Conservation (phyloP, 1,284 basidiomycete species). For the Takashimella koratensis region DNA sequence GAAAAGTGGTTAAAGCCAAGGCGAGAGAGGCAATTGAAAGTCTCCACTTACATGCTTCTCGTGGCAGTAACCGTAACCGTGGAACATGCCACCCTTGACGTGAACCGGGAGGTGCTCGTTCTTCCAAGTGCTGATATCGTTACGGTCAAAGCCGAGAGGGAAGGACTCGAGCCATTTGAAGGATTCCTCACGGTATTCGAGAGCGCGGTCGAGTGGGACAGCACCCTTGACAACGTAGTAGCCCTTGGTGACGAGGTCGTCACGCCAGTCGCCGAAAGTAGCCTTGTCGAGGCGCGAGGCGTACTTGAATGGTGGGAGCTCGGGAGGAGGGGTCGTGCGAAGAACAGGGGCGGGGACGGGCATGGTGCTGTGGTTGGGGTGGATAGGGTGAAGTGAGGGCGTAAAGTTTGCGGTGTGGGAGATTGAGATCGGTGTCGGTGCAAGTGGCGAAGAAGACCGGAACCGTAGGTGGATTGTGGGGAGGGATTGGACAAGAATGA, state of each 20-base stretch:
- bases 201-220: slow-evolving; percentile 27
- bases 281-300: slow-evolving; percentile 16
- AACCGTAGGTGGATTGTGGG: background rate
- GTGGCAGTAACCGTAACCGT: background rate
- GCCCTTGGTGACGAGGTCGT: slow-evolving; percentile 26
- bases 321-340: slow-evolving; percentile 33
- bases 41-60: background rate
- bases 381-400: no score
- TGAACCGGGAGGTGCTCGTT: slow-evolving; percentile 29
- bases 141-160: slow-evolving; percentile 30
- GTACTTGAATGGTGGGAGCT: slow-evolving; percentile 24
- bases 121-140: slow-evolving; percentile 27
- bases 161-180: slow-evolving; percentile 38
- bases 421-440: no score
- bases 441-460: background rate
- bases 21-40: background rate
- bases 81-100: slow-evolving; percentile 5
- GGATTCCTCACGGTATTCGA: slow-evolving; percentile 19
- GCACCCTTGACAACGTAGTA: slow-evolving; percentile 36
- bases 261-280: slow-evolving; percentile 29
- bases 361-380: background rate
- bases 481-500: background rate
- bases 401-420: no score
- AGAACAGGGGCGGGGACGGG: background rate
- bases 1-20: background rate